Base-by-base conservation (phyloP, 306 rosid genomes). In the Prunus armeniaca region DNA sequence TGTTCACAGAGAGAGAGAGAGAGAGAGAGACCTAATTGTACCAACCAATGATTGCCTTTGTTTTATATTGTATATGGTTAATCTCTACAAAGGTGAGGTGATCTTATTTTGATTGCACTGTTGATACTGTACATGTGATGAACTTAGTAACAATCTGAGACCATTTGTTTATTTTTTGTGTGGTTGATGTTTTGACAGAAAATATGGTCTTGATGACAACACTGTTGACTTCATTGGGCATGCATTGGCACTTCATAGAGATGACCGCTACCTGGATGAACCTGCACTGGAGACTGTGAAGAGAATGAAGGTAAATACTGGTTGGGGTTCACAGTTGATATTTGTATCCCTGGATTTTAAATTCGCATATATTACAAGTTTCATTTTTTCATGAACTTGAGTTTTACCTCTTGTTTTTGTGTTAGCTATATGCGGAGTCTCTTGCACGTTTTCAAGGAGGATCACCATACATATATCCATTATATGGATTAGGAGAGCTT, bases 401-500 rank as follows among this genome's bases (percentile, higher is more conserved):
- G 62, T 76, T 62, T 46, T 65, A 49, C 41, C 54, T 69, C 51
- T 63, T 56, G 69, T 60, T 55, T 69, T 22, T 71, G 43, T 74
- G 51, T 69, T 85, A 95, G 99, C 91, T 95, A 72, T 95, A 95
- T 82, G 79, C 93, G 22, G 99, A 95, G 85, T 95, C 99, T 79
- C 27, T 95, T 73, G 97, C 97, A 47, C 97, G 99, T 65, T 95
- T 95, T 82, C 96, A 91, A 89, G 99, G 99, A 77, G 98, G 98
- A 65, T 95, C 98, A 13, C 97, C 98, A 41, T 95, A 95, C 88
- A 95, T 95, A 78, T 92, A 95, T 86, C 97, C 98, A 57, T 85
- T 95, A 86, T 95, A 95, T 82, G 98, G 98, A 77, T 81, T 95
- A 75, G 98, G 98, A 85, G 98, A 95, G 89, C 98, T 95, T 73